A percentile compares a stretch with the other conserved stretches of the same genome.
Evolutionary conservation across 129 eudicot genomes (phyloP).

Genomic region (Mikania micrantha): DNA sequence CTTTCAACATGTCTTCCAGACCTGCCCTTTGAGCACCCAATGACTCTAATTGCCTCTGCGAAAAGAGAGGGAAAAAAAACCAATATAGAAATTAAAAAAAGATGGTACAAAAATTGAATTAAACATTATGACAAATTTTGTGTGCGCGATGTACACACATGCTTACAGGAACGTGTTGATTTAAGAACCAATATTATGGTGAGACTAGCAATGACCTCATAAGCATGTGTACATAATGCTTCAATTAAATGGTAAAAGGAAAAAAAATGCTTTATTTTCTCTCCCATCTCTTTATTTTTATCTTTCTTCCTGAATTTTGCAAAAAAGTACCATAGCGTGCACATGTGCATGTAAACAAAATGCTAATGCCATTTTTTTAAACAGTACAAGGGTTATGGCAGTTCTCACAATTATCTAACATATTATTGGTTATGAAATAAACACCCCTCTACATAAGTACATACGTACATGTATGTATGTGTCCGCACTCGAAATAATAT

Average conservation of each 20-base stretch:
- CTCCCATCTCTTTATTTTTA: too few species aligned
- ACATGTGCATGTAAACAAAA: too few species aligned
- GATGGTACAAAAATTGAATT: not conserved
- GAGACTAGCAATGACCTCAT: not conserved
- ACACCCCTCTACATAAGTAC: not conserved
- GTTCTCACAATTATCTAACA: too few species aligned
- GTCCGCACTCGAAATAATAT: not conserved
- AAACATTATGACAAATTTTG: not conserved
- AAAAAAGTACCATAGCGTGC: too few species aligned
- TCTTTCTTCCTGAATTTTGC: too few species aligned
- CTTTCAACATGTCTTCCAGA: conserved; percentile 98
- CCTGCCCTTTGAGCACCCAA: conserved; percentile 96
- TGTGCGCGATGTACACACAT: not conserved
- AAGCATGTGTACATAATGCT: not conserved
- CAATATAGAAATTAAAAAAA: not conserved
- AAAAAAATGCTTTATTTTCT: too few species aligned
- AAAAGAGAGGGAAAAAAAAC: too few species aligned
- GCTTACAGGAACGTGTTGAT: not conserved
- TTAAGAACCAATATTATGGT: not conserved
- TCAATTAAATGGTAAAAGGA: too few species aligned
- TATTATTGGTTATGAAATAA: too few species aligned
- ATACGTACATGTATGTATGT: not conserved
- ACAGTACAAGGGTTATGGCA: too few species aligned
- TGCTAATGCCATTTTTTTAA: too few species aligned
- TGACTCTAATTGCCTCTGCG: conserved; percentile 92